phyloP scores from a whole-genome alignment of 2,329 filamentous ascomycete species.

The Hirsutella thompsonii region DNA sequence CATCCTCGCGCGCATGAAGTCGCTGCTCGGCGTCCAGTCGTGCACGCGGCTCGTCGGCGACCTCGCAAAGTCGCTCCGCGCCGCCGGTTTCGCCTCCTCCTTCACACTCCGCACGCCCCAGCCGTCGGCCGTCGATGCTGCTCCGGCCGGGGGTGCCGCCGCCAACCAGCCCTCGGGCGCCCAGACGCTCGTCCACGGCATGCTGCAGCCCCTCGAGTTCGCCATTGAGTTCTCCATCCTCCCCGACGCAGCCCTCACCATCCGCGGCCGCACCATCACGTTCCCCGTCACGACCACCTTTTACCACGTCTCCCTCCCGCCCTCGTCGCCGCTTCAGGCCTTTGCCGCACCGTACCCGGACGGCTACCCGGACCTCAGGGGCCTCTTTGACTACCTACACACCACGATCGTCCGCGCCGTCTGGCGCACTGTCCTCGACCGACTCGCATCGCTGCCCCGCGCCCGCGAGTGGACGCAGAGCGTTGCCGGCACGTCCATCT shows the following conservation, averaged over 20 bases:
- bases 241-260: conserved; percentile 25
- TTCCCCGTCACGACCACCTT: conserved; percentile 30
- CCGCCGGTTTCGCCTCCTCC: conserved; percentile 29
- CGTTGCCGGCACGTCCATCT: conserved; percentile 19
- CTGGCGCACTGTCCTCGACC: conserved; percentile 19
- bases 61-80: conserved; percentile 29
- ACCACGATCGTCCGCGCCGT: conserved; percentile 28
- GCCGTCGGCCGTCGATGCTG: conserved; percentile 13
- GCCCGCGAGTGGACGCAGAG: conserved; percentile 15
- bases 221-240: conserved; percentile 32
- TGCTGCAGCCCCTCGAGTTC: conserved; percentile 28
- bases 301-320: conserved; percentile 28
- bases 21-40: conserved; percentile 25
- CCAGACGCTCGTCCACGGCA: conserved; percentile 29
- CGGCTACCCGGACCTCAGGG: conserved; percentile 28
- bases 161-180: conserved; percentile 25
- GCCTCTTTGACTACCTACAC: conserved; percentile 32
- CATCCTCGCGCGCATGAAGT: conserved; percentile 34
- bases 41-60: conserved; percentile 29
- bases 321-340: conserved; percentile 20
- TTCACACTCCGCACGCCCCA: conserved; percentile 29
- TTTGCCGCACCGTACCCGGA: conserved; percentile 30
- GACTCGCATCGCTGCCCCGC: conserved; percentile 5
- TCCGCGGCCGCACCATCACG: conserved; percentile 31
- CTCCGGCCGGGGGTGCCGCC: conserved; percentile 14